Conservation (phyloP, 2,329 filamentous ascomycete genomes). For the Colletotrichum incanum region DNA sequence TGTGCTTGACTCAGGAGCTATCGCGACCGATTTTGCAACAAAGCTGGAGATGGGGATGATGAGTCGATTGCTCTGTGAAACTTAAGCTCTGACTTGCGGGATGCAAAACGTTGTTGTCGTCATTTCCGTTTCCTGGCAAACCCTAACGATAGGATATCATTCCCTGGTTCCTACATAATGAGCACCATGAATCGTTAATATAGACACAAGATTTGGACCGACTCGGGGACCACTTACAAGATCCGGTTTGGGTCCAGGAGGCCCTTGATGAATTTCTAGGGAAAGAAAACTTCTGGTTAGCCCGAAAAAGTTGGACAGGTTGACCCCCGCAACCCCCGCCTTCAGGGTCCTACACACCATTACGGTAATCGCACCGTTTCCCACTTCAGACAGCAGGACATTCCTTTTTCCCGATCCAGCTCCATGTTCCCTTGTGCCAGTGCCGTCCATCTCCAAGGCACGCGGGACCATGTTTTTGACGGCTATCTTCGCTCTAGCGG, state of each 20-base stretch:
- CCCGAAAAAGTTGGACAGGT: conserved; percentile 23
- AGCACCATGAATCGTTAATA: conserved; percentile 16
- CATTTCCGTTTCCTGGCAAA: conserved; percentile 36
- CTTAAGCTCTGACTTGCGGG: conserved; percentile 21
- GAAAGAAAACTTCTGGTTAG: conserved; percentile 2
- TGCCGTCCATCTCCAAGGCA: conserved; percentile 94
- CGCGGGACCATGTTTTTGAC: conserved; percentile 91
- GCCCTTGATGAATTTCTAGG: conserved; percentile 21
- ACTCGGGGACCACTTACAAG: conserved; percentile 18
- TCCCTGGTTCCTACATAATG: not conserved
- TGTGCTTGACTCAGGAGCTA: conserved; percentile 28
- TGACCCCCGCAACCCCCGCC: conserved; percentile 27
- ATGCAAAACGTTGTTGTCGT: conserved; percentile 40
- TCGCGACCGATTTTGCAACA: conserved; percentile 17
- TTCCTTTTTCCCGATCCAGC: conserved; percentile 90
- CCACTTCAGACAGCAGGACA: conserved; percentile 83
- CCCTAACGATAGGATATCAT: conserved; percentile 1
- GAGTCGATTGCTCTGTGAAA: conserved; percentile 13
- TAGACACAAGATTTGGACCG: conserved; percentile 14
- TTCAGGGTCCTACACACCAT: conserved; percentile 72
- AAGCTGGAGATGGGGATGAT: not conserved
- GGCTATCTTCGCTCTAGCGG: conserved; percentile 83
- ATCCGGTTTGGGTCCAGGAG: conserved; percentile 5
- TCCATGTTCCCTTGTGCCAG: conserved; percentile 90
- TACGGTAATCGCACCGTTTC: conserved; percentile 82